Evolutionary conservation across 345 rosid genomes (phyloP).

Genomic region (Citrus maxima): DNA sequence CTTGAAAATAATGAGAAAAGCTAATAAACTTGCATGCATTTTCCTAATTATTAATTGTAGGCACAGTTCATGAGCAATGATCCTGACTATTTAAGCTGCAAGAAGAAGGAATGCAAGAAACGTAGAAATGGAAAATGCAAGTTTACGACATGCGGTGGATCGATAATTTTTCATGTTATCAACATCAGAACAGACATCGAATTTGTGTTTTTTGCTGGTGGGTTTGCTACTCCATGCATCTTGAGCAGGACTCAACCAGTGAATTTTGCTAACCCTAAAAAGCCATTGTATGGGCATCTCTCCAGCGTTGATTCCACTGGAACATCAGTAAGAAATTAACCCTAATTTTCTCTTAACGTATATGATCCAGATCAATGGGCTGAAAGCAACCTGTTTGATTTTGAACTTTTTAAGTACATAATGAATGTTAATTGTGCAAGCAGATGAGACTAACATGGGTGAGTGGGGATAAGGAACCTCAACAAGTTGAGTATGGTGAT

Average conservation of each 20-base stretch:
- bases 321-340: slow-evolving; percentile 38
- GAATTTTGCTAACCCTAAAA: slow-evolving; percentile 45
- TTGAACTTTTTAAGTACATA: too few relatives aligned
- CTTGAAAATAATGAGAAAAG: neutral
- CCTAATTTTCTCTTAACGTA: too few relatives aligned
- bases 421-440: neutral
- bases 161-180: slow-evolving; percentile 47
- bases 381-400: too few relatives aligned
- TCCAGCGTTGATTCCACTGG: slow-evolving; percentile 55
- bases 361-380: too few relatives aligned
- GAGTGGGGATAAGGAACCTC: slow-evolving; percentile 51
- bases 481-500: slow-evolving; percentile 45
- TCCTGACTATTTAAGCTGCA: slow-evolving; percentile 50
- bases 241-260: slow-evolving; percentile 34
- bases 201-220: slow-evolving; percentile 54
- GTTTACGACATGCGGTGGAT: slow-evolving; percentile 35
- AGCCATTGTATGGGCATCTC: slow-evolving; percentile 52
- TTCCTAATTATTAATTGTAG: slow-evolving; percentile 19
- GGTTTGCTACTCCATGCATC: slow-evolving; percentile 51
- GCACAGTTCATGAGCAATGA: slow-evolving; percentile 49
- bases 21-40: neutral
- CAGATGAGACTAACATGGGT: slow-evolving; percentile 78
- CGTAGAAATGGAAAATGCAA: slow-evolving; percentile 21
- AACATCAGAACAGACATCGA: slow-evolving; percentile 62
- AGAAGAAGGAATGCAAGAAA: slow-evolving; percentile 30